Percentiles rank a stretch among this genome's conserved stretches.
Conservation (phyloP, 257 asterid genomes). For the Salvia hispanica region DNA sequence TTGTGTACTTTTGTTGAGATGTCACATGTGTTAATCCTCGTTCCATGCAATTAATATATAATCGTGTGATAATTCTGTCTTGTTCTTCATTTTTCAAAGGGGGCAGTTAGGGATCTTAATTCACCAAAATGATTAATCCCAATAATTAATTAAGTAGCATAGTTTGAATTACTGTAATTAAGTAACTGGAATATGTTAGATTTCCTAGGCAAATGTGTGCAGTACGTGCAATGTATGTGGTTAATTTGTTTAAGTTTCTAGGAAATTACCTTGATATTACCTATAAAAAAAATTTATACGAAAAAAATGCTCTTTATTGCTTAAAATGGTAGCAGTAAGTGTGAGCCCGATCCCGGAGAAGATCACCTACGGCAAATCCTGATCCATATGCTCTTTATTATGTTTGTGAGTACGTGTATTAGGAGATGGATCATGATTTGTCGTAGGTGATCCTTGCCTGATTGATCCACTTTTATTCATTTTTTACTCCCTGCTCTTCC, state of each 20-base stretch:
- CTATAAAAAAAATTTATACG: too few relatives aligned
- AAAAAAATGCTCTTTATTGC: too few relatives aligned
- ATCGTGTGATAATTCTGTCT: constrained; percentile 49
- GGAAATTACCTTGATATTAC: constrained; percentile 5
- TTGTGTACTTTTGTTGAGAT: constrained; percentile 29
- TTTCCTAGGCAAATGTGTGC: constrained; percentile 31
- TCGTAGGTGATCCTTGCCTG: too few relatives aligned
- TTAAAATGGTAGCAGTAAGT: too few relatives aligned
- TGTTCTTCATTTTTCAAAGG: constrained; percentile 67
- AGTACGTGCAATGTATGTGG: constrained; percentile 13
- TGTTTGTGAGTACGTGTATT: too few relatives aligned
- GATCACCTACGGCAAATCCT: too few relatives aligned
- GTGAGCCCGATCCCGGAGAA: too few relatives aligned
- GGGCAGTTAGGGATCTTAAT: constrained; percentile 66
- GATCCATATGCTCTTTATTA: too few relatives aligned
- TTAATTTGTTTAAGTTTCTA: constrained; percentile 20
- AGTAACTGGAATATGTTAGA: constrained; percentile 24
- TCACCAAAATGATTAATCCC: constrained; percentile 33
- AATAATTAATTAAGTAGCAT: not conserved
- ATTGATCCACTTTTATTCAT: too few relatives aligned
- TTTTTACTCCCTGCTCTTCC: too few relatives aligned
- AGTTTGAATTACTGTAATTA: constrained; percentile 16
- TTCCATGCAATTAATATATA: constrained; percentile 45
- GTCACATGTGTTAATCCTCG: constrained; percentile 75
- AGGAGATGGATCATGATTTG: too few relatives aligned